Conservation (phyloP, 1,284 basidiomycete species). For the Pyrrhoderma noxium region DNA sequence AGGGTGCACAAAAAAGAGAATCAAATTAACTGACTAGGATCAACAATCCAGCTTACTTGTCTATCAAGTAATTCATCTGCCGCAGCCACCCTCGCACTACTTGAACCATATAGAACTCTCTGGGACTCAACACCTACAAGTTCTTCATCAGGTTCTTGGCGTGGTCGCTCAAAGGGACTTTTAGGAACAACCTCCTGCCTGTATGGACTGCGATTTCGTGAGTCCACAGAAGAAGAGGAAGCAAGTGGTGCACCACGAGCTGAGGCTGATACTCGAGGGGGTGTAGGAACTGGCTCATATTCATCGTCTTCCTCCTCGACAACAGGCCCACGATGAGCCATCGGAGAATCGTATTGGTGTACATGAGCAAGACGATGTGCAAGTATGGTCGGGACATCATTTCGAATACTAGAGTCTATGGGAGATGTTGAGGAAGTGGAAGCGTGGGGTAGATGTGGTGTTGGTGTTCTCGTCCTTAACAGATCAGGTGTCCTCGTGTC, state of each 20-base stretch:
- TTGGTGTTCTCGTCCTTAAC: conserved; percentile 2
- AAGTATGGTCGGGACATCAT: background rate
- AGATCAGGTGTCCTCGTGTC: conserved; percentile 7
- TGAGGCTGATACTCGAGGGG: conserved; percentile 17
- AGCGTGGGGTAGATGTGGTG: conserved; percentile 1
- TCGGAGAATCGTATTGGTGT: conserved; percentile 31
- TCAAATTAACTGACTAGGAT: conserved; percentile 43
- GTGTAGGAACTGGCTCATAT: conserved; percentile 30
- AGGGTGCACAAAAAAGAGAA: background rate
- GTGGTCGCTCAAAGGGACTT: conserved; percentile 55
- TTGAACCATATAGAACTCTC: conserved; percentile 38
- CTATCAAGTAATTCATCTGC: conserved; percentile 30
- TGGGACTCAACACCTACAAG: conserved; percentile 46
- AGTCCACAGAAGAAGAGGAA: conserved; percentile 24
- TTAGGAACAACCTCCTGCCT: conserved; percentile 51
- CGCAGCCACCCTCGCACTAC: background rate
- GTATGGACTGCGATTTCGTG: conserved; percentile 34
- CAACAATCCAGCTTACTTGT: conserved; percentile 70
- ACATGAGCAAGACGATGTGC: conserved; percentile 18
- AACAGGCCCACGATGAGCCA: conserved; percentile 57
- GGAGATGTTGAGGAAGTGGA: background rate
- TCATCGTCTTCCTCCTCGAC: conserved; percentile 64
- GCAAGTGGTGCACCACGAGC: conserved; percentile 43
- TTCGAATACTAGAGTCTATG: background rate
- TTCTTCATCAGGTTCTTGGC: conserved; percentile 38